phyloP scores from a whole-genome alignment of 129 eudicot species.

The Pulicaria dysenterica region DNA sequence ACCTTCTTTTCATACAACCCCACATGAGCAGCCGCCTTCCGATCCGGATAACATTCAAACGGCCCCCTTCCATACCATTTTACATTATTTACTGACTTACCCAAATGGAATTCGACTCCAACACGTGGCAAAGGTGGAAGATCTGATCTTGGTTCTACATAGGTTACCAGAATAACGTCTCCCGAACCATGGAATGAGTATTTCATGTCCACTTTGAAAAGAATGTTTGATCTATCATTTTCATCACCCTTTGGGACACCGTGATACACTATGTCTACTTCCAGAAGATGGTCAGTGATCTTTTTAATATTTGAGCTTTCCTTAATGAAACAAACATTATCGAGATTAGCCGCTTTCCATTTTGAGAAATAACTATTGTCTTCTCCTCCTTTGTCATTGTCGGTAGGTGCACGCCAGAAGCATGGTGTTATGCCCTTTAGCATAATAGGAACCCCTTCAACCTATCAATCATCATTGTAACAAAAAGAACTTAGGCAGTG shows the following conservation, averaged over 20 bases:
- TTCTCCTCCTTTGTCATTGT: conserved; percentile 96
- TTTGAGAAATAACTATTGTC: conserved; percentile 55
- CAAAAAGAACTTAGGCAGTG: neutral
- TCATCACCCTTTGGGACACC: conserved; percentile 40
- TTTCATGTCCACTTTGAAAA: conserved; percentile 52
- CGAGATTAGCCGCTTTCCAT: conserved; percentile 81
- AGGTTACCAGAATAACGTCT: conserved; percentile 66
- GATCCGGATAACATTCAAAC: conserved; percentile 97
- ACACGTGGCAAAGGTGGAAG: conserved; percentile 97
- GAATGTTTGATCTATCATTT: conserved; percentile 13
- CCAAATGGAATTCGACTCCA: conserved; percentile 81
- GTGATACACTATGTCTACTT: conserved; percentile 44
- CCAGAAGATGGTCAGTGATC: conserved; percentile 50
- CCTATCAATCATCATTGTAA: conserved; percentile 44
- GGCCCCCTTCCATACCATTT: conserved; percentile 97
- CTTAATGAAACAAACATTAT: conserved; percentile 44
- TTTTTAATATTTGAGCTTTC: conserved; percentile 54
- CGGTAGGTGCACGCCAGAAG: conserved; percentile 97
- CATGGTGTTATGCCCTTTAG: conserved; percentile 73
- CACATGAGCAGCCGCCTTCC: conserved; percentile 86
- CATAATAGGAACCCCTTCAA: conserved; percentile 71
- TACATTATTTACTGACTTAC: conserved; percentile 55
- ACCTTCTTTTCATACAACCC: conserved; percentile 70
- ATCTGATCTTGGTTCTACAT: conserved; percentile 57
- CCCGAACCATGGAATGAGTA: conserved; percentile 79